Conservation (phyloP, 2,329 filamentous ascomycete genomes). For the Biscogniauxia mediterranea region DNA sequence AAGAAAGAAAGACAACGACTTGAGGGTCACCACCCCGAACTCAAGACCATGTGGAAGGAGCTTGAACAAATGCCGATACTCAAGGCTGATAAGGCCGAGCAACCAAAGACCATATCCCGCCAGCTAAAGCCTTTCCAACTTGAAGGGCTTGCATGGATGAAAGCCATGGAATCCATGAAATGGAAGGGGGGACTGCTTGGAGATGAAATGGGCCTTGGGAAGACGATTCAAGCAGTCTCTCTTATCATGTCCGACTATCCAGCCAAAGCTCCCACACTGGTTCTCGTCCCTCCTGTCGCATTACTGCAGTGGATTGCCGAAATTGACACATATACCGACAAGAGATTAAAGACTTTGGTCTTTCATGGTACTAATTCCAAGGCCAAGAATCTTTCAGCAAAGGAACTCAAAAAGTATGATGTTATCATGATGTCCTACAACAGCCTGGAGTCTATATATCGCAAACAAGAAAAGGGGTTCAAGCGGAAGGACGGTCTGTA, state of each 20-base stretch:
- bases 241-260: slow-evolving; percentile 98
- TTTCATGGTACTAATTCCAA: slow-evolving; percentile 86
- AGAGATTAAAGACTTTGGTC: slow-evolving; percentile 84
- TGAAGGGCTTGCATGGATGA: slow-evolving; percentile 93
- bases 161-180: slow-evolving; percentile 76
- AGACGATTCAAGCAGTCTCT: slow-evolving; percentile 97
- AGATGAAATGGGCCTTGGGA: slow-evolving; percentile 98
- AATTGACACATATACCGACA: slow-evolving; percentile 79
- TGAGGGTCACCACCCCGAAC: slow-evolving; percentile 72
- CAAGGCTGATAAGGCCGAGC: slow-evolving; percentile 58
- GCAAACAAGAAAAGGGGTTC: slow-evolving; percentile 91
- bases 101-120: slow-evolving; percentile 76
- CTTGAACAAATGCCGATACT: slow-evolving; percentile 68
- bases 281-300: slow-evolving; percentile 88
- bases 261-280: slow-evolving; percentile 75
- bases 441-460: slow-evolving; percentile 84
- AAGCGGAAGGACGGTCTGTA: slow-evolving; percentile 74
- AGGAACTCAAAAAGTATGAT: slow-evolving; percentile 77
- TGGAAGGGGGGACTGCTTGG: slow-evolving; percentile 90
- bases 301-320: slow-evolving; percentile 93
- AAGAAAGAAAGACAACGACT: slow-evolving; percentile 62
- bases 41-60: slow-evolving; percentile 82
- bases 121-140: slow-evolving; percentile 91
- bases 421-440: slow-evolving; percentile 98
- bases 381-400: slow-evolving; percentile 71